Conservation (phyloP, 805 yeast species). For the Hanseniaspora singularis region DNA sequence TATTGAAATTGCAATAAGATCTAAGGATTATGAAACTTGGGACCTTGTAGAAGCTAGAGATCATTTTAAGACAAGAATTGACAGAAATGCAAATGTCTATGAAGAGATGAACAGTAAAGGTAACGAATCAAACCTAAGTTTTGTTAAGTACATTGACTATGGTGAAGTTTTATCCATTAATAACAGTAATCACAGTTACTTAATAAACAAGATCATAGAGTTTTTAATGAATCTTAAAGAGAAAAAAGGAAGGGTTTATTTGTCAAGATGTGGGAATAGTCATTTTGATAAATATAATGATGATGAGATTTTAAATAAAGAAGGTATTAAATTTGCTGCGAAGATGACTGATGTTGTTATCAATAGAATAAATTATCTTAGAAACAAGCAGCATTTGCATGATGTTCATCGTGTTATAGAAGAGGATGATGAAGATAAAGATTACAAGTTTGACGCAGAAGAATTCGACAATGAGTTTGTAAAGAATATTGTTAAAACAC, state of each 20-base stretch:
- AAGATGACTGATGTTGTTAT: conserved; percentile 48
- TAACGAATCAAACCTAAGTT: conserved; percentile 46
- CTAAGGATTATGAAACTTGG: conserved; percentile 80
- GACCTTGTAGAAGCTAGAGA: conserved; percentile 57
- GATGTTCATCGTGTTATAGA: too few species aligned
- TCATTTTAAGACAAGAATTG: conserved; percentile 66
- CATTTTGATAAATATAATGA: conserved; percentile 43
- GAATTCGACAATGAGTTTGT: neutral
- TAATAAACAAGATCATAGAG: conserved; percentile 81
- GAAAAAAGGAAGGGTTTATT: conserved; percentile 79
- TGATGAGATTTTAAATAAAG: conserved; percentile 73
- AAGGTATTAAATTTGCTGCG: conserved; percentile 57
- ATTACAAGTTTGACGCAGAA: neutral
- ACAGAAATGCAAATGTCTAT: conserved; percentile 54
- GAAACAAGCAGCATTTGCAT: conserved; percentile 20
- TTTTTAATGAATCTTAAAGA: conserved; percentile 84
- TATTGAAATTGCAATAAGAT: conserved; percentile 70
- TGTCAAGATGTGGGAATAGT: conserved; percentile 65
- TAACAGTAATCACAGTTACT: conserved; percentile 65
- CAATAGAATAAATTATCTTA: conserved; percentile 26
- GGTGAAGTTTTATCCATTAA: conserved; percentile 73
- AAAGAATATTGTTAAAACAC: conserved; percentile 3
- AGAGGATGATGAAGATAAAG: conserved; percentile 27
- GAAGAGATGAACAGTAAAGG: conserved; percentile 45
- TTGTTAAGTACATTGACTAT: conserved; percentile 78